Evolutionary conservation across 805 yeast genomes (phyloP).

Genomic region (Debaryomyces hansenii): DNA sequence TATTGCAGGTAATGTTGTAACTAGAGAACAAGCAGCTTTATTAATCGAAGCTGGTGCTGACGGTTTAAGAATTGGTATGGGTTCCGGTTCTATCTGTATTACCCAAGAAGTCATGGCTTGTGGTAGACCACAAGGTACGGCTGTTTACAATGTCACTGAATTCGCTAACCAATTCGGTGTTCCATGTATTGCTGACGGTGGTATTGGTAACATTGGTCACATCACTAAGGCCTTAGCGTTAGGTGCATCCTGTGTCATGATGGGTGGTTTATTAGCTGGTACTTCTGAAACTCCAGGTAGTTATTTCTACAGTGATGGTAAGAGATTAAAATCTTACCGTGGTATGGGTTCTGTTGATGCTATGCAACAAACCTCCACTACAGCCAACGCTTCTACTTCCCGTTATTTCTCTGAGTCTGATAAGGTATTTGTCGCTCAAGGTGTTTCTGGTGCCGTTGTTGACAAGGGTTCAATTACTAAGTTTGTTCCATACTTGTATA

Average conservation of each 20-base stretch:
- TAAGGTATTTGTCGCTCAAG: constrained; percentile 96
- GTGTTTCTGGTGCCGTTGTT: constrained; percentile 95
- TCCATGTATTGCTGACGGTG: constrained; percentile 99
- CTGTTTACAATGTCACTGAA: constrained; percentile 91
- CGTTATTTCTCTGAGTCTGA: constrained; percentile 97
- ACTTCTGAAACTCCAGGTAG: constrained; percentile 98
- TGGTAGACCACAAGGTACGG: constrained; percentile 99
- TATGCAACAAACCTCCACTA: constrained; percentile 85
- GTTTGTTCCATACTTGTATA: constrained; percentile 89
- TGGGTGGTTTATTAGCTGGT: constrained; percentile 99
- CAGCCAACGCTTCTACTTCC: constrained; percentile 96
- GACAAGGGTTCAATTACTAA: constrained; percentile 95
- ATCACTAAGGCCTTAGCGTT: constrained; percentile 94
- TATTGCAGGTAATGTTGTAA: constrained; percentile 97
- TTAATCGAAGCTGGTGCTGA: constrained; percentile 96
- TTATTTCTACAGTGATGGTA: constrained; percentile 96
- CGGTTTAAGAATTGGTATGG: constrained; percentile 99
- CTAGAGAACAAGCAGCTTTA: constrained; percentile 98
- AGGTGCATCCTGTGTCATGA: constrained; percentile 97
- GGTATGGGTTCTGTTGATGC: constrained; percentile 99
- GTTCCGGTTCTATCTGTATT: constrained; percentile 98
- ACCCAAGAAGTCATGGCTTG: constrained; percentile 99
- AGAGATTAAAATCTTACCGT: constrained; percentile 95
- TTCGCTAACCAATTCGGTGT: constrained; percentile 95
- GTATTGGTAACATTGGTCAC: constrained; percentile 98